A percentile compares a stretch with the other conserved stretches of the same genome.
phyloP scores from a whole-genome alignment of 805 yeast species.

The Myxozyma kluyveri region DNA sequence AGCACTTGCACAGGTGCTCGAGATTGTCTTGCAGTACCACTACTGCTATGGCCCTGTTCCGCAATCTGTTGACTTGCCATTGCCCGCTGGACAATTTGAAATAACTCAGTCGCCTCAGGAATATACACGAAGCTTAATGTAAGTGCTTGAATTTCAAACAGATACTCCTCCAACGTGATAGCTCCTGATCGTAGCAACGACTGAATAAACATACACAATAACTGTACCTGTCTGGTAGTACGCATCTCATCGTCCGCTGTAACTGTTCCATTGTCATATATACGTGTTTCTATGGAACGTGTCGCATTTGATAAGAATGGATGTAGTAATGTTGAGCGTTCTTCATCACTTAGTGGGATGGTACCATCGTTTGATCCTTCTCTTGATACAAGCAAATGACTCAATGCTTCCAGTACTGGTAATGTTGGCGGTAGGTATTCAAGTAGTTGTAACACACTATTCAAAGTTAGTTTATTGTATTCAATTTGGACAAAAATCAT shows the following conservation, averaged over 20 bases:
- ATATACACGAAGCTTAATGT: conserved; percentile 20
- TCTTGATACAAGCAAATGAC: neutral
- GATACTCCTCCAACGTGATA: conserved; percentile 19
- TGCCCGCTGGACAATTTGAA: conserved; percentile 15
- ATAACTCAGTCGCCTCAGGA: conserved; percentile 23
- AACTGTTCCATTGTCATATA: neutral
- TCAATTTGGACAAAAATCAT: neutral
- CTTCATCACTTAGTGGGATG: conserved; percentile 15
- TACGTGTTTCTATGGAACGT: conserved; percentile 11
- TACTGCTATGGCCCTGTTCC: neutral
- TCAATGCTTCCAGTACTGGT: conserved; percentile 20
- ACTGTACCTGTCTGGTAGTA: conserved; percentile 20
- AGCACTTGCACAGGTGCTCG: neutral
- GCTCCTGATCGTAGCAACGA: conserved; percentile 20
- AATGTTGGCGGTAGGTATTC: conserved; percentile 23
- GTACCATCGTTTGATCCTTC: neutral
- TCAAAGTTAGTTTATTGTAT: neutral
- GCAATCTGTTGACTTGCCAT: conserved; percentile 7
- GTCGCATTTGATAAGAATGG: conserved; percentile 22
- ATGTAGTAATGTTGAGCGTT: conserved; percentile 20
- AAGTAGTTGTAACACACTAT: conserved; percentile 19
- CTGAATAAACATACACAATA: conserved; percentile 22
- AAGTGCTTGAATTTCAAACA: conserved; percentile 24
- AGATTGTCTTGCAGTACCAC: neutral
- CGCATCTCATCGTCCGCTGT: neutral